These are phyloP conservation scores for Podaxis rugospora DNA, from an alignment of 768 basidiomycete genomes.

Conservation along the genomic window DNA sequence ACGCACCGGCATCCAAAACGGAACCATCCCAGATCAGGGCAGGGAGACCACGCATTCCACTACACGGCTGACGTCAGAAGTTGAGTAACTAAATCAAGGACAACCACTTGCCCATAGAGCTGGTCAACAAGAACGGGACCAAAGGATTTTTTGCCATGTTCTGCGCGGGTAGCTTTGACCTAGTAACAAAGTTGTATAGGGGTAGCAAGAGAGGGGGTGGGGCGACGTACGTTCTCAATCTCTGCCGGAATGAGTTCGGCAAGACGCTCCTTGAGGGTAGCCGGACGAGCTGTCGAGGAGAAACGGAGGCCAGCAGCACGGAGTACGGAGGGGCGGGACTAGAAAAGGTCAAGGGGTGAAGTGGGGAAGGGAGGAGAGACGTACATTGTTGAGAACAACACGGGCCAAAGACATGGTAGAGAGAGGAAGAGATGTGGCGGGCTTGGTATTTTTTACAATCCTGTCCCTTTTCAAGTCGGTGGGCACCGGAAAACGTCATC, in stretches of 20 bases:
- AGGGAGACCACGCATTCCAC: slow-evolving; percentile 85
- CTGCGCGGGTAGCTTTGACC: slow-evolving; percentile 81
- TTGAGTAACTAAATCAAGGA: background rate
- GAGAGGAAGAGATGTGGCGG: slow-evolving; percentile 13
- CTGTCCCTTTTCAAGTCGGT: background rate
- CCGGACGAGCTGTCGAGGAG: slow-evolving; percentile 64
- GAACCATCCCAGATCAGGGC: slow-evolving; percentile 99
- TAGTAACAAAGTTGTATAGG: slow-evolving; percentile 23
- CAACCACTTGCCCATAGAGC: slow-evolving; percentile 67
- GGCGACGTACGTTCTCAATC: slow-evolving; percentile 56
- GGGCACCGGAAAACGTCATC: slow-evolving; percentile 15
- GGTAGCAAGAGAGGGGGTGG: background rate
- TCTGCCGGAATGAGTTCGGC: slow-evolving; percentile 91
- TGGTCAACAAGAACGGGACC: slow-evolving; percentile 90
- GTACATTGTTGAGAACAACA: slow-evolving; percentile 34
- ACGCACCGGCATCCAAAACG: slow-evolving; percentile 85
- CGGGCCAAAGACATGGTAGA: slow-evolving; percentile 40
- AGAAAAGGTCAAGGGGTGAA: slow-evolving; percentile 13
- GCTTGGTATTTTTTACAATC: background rate
- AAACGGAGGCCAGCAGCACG: slow-evolving; percentile 50
- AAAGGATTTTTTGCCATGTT: slow-evolving; percentile 90
- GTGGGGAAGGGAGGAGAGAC: slow-evolving; percentile 16
- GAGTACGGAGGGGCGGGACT: slow-evolving; percentile 49
- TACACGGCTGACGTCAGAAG: slow-evolving; percentile 23
- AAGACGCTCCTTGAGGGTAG: slow-evolving; percentile 87